Conservation (phyloP, 768 basidiomycete genomes). For the Rubroboletus pulcherrimus region DNA sequence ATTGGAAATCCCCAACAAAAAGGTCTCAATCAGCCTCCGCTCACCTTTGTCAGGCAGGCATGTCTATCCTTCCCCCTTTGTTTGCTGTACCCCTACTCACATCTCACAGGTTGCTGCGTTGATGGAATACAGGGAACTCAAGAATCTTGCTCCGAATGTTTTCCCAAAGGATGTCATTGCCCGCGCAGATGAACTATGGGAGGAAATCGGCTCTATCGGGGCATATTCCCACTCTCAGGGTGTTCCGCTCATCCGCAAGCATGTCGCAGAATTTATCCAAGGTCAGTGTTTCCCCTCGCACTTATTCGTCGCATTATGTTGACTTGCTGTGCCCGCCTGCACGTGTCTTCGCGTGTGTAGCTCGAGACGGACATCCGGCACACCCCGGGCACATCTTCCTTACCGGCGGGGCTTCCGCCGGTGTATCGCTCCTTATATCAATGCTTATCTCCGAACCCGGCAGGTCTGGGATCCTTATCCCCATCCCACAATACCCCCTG, state of each 20-base stretch:
- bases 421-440: slow-evolving; percentile 83
- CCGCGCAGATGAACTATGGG: slow-evolving; percentile 75
- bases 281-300: slow-evolving; percentile 41
- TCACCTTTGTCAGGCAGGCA: slow-evolving; percentile 92
- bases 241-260: slow-evolving; percentile 79
- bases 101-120: slow-evolving; percentile 73
- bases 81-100: slow-evolving; percentile 2
- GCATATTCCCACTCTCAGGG: slow-evolving; percentile 97
- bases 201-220: slow-evolving; percentile 88
- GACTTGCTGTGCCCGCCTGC: not conserved
- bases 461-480: slow-evolving; percentile 80
- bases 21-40: slow-evolving; percentile 87
- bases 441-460: slow-evolving; percentile 65
- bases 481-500: slow-evolving; percentile 97
- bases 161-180: slow-evolving; percentile 86
- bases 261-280: slow-evolving; percentile 86
- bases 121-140: slow-evolving; percentile 86
- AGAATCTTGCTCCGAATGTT: slow-evolving; percentile 65
- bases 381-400: slow-evolving; percentile 87
- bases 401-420: slow-evolving; percentile 90
- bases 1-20: slow-evolving; percentile 98
- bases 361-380: slow-evolving; percentile 85
- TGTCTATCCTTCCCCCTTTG: slow-evolving; percentile 15
- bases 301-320: not conserved
- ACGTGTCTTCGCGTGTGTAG: slow-evolving; percentile 36